Conservation (phyloP, 306 rosid genomes). For the Boehmeria nivea region DNA sequence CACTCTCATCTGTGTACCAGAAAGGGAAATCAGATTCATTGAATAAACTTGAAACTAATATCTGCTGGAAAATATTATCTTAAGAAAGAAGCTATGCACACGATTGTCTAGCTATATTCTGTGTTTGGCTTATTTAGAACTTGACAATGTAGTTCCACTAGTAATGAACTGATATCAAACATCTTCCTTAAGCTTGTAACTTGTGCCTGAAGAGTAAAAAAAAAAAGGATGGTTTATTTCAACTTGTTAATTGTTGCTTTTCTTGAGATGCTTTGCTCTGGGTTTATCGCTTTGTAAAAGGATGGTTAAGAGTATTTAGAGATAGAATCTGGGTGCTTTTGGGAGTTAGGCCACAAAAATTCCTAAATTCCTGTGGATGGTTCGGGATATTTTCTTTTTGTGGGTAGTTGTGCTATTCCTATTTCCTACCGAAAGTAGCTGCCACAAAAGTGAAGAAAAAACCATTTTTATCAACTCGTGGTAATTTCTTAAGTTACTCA, state of each 20-base stretch:
- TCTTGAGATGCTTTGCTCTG: background rate
- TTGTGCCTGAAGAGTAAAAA: background rate
- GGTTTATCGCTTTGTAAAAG: background rate
- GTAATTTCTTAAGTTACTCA: conserved; percentile 8
- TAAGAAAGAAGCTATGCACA: no score
- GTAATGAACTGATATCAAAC: background rate
- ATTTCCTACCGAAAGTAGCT: conserved; percentile 1
- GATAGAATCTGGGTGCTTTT: background rate
- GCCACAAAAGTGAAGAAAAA: background rate
- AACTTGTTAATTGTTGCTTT: background rate
- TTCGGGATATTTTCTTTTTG: background rate
- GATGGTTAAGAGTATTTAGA: background rate
- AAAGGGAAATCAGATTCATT: no score
- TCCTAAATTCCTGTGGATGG: background rate
- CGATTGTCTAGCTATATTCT: background rate
- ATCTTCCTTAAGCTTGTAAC: background rate
- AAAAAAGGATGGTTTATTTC: background rate
- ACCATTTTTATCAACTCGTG: background rate
- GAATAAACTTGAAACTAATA: no score
- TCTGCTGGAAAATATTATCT: no score
- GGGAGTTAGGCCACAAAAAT: background rate
- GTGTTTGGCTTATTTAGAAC: no score
- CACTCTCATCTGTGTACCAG: no score
- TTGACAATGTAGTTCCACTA: background rate
- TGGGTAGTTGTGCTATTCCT: background rate